These are phyloP conservation scores for Russula virescens DNA, from an alignment of 768 basidiomycete genomes.

Conservation along the genomic window DNA sequence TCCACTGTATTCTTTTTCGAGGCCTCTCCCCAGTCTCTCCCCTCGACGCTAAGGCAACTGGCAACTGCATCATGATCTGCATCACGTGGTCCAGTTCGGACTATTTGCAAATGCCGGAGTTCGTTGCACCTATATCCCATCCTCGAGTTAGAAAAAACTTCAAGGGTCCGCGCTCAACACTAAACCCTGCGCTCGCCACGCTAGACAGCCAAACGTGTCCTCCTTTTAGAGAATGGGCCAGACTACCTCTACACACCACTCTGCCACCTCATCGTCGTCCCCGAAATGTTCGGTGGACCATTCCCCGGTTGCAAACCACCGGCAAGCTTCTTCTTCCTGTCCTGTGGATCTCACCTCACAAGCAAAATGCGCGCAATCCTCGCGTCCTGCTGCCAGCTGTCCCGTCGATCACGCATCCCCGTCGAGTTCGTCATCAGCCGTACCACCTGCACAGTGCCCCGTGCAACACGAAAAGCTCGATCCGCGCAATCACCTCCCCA, in stretches of 20 bases:
- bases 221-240: slow-evolving; percentile 11
- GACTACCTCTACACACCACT: slow-evolving; percentile 11
- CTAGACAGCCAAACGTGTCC: not conserved
- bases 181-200: not conserved
- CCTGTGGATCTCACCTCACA: slow-evolving; percentile 21
- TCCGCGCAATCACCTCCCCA: slow-evolving; percentile 81
- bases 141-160: no score
- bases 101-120: no score
- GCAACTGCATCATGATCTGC: no score
- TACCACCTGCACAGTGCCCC: slow-evolving; percentile 49
- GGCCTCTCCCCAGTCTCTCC: no score
- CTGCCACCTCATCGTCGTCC: slow-evolving; percentile 12
- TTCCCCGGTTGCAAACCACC: slow-evolving; percentile 8
- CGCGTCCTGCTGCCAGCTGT: slow-evolving; percentile 31
- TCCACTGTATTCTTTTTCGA: no score
- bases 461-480: slow-evolving; percentile 57
- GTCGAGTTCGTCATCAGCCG: slow-evolving; percentile 9
- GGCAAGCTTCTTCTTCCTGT: slow-evolving; percentile 15
- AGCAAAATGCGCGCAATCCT: slow-evolving; percentile 20
- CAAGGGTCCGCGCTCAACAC: no score
- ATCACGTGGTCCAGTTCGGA: no score
- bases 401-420: slow-evolving; percentile 35
- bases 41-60: no score
- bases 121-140: no score
- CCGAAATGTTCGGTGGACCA: slow-evolving; percentile 24